Conservation (phyloP, 305 asterid genomes). For the Petunia hybrid region DNA sequence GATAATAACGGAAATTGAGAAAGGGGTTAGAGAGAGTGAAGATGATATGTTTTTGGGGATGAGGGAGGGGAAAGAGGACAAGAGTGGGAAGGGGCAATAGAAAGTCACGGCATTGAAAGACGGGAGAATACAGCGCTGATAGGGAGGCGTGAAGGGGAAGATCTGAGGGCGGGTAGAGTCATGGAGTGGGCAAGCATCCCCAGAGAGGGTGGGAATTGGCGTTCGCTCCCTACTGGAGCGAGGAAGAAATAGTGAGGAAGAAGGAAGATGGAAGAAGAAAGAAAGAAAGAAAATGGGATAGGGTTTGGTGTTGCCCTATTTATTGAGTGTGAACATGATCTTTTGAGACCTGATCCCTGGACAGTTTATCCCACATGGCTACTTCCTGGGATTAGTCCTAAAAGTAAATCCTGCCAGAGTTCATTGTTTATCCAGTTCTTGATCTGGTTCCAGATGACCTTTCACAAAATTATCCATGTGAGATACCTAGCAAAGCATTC, state of each 20-base stretch:
- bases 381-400: background rate
- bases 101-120: background rate
- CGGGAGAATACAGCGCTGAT: background rate
- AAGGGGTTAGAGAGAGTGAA: background rate
- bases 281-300: background rate
- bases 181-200: background rate
- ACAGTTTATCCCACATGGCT: background rate
- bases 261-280: background rate
- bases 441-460: background rate
- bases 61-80: background rate
- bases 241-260: background rate
- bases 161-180: too few relatives aligned
- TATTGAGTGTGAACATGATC: background rate
- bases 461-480: background rate
- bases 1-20: background rate
- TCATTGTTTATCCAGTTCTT: constrained; percentile 17
- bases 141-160: background rate
- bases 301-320: constrained; percentile 1
- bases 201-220: background rate
- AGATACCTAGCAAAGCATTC: constrained; percentile 18
- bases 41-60: background rate
- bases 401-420: background rate
- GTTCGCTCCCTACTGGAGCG: background rate
- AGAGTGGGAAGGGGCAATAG: background rate
- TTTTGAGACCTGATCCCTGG: background rate